Evolutionary conservation across 495 filamentous ascomycete genomes (phyloP), one percentile per base, ranked within the genome.

Genomic region (Pseudoneurospora amorphoporcata): DNA sequence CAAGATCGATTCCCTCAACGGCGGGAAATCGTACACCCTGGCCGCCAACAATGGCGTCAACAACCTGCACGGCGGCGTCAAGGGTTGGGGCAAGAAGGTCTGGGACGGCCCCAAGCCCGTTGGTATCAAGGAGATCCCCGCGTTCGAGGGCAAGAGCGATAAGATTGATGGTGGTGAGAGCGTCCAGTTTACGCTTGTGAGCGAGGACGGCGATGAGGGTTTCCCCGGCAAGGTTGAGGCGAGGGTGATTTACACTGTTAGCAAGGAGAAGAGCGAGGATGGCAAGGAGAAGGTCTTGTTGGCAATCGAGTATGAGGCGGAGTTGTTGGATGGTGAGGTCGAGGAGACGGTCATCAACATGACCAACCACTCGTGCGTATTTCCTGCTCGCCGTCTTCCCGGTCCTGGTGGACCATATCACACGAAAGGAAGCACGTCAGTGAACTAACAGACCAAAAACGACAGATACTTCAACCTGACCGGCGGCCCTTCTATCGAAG

Each of bases 401-500:
- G 9, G 39, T n/a, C 17, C 8, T 3, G 23, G 4, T 35, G 14
- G 19, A 8, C 37, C 12, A 68, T 37, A n/a, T 19, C 29, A 9
- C 23, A 7, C 47, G 4, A 35, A 12, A 40, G 16, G 8, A 32
- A 29, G 19, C 12, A 32, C 12, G 29, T 4, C n/a, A 70, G 17
- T 39, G 61, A 38, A 35, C 32, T 38, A 14, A 23, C 41, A 70
- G 74, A 37, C 73, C 73, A 65, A 69, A 40, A 40, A 39, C 23
- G 1, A 72, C 76, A 98, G 94, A 75, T 98, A 98, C 85, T 98
- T 98, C 86, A 97, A 95, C 83, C 87, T 98, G 71, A 83, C 88
- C 19, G 87, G 86, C 71, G 83, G 80, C 17, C 85, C 90, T 1
- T 90, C 90, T 4, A 91, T 95, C 75, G 86, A 90, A 70, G 94